phyloP scores from a whole-genome alignment of 768 basidiomycete genomes.

The Rubroboletus pulcherrimus region DNA sequence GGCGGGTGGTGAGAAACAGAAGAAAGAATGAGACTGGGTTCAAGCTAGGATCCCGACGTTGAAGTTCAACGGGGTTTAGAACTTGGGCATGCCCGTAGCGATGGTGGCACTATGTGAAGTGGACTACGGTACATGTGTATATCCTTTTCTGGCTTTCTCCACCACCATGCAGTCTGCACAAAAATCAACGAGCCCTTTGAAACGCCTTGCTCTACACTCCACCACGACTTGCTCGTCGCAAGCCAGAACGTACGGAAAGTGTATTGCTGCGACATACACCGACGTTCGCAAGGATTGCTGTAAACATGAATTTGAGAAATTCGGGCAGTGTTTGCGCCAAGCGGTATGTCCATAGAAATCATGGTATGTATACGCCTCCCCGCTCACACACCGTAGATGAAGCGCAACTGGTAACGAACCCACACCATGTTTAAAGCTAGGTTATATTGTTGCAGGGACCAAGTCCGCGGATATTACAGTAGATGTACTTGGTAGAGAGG shows the following conservation, averaged over 20 bases:
- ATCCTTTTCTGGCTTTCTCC: neutral
- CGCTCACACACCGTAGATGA: slow-evolving; percentile 40
- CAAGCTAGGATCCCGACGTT: neutral
- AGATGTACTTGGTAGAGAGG: slow-evolving; percentile 10
- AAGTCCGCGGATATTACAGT: slow-evolving; percentile 15
- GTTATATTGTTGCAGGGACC: slow-evolving; percentile 6
- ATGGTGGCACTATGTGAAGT: neutral
- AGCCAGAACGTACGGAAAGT: slow-evolving; percentile 83
- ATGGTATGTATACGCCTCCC: neutral
- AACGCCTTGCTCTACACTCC: slow-evolving; percentile 64
- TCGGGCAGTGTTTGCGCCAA: slow-evolving; percentile 75
- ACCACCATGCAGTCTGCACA: slow-evolving; percentile 24
- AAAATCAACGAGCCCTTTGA: slow-evolving; percentile 44
- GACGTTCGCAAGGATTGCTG: slow-evolving; percentile 86
- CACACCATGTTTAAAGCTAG: neutral
- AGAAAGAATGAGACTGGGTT: neutral
- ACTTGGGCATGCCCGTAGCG: slow-evolving; percentile 2
- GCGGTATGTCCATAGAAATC: slow-evolving; percentile 52
- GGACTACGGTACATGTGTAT: neutral
- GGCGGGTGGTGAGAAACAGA: neutral
- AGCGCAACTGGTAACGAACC: slow-evolving; percentile 47
- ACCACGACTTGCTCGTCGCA: slow-evolving; percentile 69
- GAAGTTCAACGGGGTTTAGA: neutral
- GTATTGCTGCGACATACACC: slow-evolving; percentile 75
- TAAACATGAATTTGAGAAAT: slow-evolving; percentile 76